Base-by-base conservation (phyloP, 1,139 yeast species). In the Fermentozyma sake region DNA sequence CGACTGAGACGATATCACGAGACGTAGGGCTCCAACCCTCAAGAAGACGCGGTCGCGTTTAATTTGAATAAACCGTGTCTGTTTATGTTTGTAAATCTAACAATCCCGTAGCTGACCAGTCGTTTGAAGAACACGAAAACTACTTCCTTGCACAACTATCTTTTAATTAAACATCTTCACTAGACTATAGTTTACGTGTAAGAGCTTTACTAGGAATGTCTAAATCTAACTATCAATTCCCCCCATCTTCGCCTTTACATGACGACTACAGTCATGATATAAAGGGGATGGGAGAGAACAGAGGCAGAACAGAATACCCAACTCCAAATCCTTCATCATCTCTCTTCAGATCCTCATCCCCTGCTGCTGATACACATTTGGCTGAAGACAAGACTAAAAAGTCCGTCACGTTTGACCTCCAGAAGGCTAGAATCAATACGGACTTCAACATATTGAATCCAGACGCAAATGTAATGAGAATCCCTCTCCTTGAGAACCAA, bases 231-330 rank as follows among this genome's bases (percentile, higher is more conserved):
- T 49, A 51, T 26, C 76, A 68, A 46, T 76, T 75, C 49, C 82
- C 81, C 8, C 84, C 84, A 12, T 76, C 83, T 15, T 77, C 83
- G 16, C 83, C 84, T 2, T 62, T 74, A 34, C 49, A 65, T 30
- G 59, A 58, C 31, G 47, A 40, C 22, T 48, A 38, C 15, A 50
- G 46, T 23, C 16, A 17, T 7, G 24, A 15, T 22, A 16, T 18
- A 21, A 6, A 14, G 14, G n/a, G n/a, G n/a, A n/a, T n/a, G n/a
- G n/a, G 14, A 12, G 13, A 20, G 17, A 24, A 24, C n/a, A 41
- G 61, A 27, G 60, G 59, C 6, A 44, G 56, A 32, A 34, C 30
- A 7, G 50, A 51, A 14, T 66, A 62, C 34, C 78, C 78, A 8
- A 72, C 79, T 1, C 79, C 79, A 6, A 61, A 68, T 37, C 79